phyloP scores from a whole-genome alignment of 106 monocot genomes.

The Dendrobium chrysotoxum region DNA sequence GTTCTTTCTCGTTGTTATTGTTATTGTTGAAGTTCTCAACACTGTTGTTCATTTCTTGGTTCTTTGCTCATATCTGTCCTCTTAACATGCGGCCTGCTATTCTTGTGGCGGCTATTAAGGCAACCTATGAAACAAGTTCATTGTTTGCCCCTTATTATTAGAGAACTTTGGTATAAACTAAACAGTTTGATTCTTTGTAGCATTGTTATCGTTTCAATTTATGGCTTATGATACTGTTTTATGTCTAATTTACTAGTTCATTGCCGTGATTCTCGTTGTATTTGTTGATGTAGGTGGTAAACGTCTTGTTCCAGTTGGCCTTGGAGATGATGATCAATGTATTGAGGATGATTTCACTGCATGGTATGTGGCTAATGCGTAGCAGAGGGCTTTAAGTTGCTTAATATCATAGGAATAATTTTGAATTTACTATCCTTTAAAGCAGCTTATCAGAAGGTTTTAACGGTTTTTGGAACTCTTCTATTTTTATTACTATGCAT shows the following conservation, averaged over 20 bases:
- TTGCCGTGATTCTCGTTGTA: not conserved
- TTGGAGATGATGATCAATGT: slow-evolving; percentile 77
- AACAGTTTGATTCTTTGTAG: not conserved
- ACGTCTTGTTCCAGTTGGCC: slow-evolving; percentile 45
- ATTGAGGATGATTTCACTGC: slow-evolving; percentile 63
- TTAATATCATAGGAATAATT: not conserved
- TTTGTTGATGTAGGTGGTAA: slow-evolving; percentile 29
- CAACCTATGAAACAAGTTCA: not conserved
- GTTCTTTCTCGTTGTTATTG: not conserved
- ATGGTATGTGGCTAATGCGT: slow-evolving; percentile 20
- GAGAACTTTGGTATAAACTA: not conserved
- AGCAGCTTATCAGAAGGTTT: not conserved
- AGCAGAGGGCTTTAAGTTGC: not conserved
- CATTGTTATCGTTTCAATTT: not conserved
- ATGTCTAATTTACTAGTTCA: not conserved
- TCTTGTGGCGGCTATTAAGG: not conserved
- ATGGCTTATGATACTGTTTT: not conserved
- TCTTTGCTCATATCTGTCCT: not conserved
- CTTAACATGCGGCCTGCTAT: not conserved
- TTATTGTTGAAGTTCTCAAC: not conserved
- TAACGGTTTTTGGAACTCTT: not conserved
- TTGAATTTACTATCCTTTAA: not conserved
- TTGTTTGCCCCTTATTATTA: not conserved
- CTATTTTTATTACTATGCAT: not conserved
- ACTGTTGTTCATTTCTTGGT: not conserved